Evolutionary conservation across 2,329 filamentous ascomycete species (phyloP), one percentile per base, ranked within the genome.

Genomic region (Achaetomium macrosporum): DNA sequence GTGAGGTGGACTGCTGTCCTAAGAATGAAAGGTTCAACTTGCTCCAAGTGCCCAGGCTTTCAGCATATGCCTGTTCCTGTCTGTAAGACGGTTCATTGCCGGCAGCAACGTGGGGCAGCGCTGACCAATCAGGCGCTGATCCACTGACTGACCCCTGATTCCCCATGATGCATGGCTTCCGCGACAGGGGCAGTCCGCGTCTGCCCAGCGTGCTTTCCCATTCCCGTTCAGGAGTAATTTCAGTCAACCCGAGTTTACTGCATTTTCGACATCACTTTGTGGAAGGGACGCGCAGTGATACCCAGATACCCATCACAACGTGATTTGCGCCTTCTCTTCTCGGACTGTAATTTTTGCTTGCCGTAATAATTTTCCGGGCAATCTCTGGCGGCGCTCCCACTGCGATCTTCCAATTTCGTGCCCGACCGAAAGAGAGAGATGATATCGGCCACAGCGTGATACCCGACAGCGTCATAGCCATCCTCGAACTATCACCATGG

Each of bases 281-380:
- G 42, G 44, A 43, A 44, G 47, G 46, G 51, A 42, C 40, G 17
- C 51, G 36, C 50, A 19, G 48, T 47, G 51, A 55, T 57, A 54
- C 48, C 42, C 40, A 58, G 50, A 61, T 58, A 58, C 59, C 55
- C 44, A 45, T 42, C 12, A 44, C 31, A 20, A 13, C 37, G 19
- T 40, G 40, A 20, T 19, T 35, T 54, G 37, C 39, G 20, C 33
- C 16, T 49, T 42, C 36, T 53, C n/a, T 56, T 56, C 30, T 58
- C 46, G 19, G 17, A 35, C 19, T 50, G 49, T 45, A 44, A 42
- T 39, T 47, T 45, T 50, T 49, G 41, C 39, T 50, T 30, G 47
- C 40, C 39, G 29, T 50, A 57, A 29, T 52, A 50, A 49, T 47
- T 47, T 43, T 33, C 30, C 45, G 30, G 42, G 29, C 49, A 9